A percentile compares a stretch with the other conserved stretches of the same genome.
These are phyloP conservation scores for Aspergillus sclerotioniger DNA, from an alignment of 495 filamentous ascomycete genomes.

Conservation along the genomic window DNA sequence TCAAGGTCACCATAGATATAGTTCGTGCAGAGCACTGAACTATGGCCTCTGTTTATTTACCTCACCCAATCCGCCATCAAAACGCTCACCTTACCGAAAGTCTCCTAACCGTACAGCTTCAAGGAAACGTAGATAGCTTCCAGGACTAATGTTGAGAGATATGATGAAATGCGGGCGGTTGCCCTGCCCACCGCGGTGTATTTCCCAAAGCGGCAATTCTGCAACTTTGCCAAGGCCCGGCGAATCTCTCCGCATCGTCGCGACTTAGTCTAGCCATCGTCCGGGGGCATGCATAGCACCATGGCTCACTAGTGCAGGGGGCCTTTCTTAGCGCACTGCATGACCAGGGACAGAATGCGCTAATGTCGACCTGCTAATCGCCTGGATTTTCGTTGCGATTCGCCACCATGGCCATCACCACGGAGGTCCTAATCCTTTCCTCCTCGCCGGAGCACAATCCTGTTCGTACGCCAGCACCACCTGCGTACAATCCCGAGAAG, in stretches of 20 bases:
- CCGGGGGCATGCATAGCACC: too few relatives aligned
- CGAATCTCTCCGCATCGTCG: slow-evolving; percentile 14
- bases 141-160: neutral
- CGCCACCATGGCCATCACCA: slow-evolving; percentile 31
- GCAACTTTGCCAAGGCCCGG: slow-evolving; percentile 41
- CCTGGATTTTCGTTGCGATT: neutral
- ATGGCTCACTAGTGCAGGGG: too few relatives aligned
- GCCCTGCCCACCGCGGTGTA: slow-evolving; percentile 31
- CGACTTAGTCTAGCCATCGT: neutral
- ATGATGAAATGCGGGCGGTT: slow-evolving; percentile 28
- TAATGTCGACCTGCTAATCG: neutral
- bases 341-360: neutral
- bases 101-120: neutral
- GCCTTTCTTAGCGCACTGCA: too few relatives aligned
- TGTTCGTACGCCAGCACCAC: slow-evolving; percentile 19
- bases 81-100: neutral
- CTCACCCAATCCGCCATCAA: neutral
- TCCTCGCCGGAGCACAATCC: slow-evolving; percentile 38
- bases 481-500: slow-evolving; percentile 12
- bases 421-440: slow-evolving; percentile 38
- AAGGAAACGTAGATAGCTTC: neutral
- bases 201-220: slow-evolving; percentile 34
- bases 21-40: neutral
- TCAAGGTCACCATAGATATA: neutral
- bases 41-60: neutral